Evolutionary conservation across 176 grass and related monocot species (phyloP).

Genomic region (Aechmea fasciata): DNA sequence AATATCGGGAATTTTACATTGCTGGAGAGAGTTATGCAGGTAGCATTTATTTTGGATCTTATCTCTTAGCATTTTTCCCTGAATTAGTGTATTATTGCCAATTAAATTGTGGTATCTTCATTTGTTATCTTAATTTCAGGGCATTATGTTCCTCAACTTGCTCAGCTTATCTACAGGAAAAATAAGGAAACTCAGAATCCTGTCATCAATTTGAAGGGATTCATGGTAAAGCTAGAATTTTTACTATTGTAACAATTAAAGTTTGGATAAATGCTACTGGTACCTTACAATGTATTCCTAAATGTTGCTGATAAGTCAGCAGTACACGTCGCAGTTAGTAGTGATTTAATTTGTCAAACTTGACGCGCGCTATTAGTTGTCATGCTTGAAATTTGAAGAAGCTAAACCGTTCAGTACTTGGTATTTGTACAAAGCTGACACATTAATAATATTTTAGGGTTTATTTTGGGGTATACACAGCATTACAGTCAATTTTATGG

Average conservation of each 20-base stretch:
- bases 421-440: no score
- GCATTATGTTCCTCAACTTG: constrained; percentile 89
- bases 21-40: constrained; percentile 95
- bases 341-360: no score
- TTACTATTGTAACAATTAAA: not conserved
- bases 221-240: constrained; percentile 52
- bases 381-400: no score
- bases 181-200: constrained; percentile 62
- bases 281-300: not conserved
- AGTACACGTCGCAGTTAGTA: no score
- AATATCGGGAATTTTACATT: constrained; percentile 88
- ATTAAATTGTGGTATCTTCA: not conserved
- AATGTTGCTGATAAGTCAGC: no score
- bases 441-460: not conserved
- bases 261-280: no score
- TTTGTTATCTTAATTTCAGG: constrained; percentile 37
- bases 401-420: no score
- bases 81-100: not conserved
- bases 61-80: not conserved
- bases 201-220: constrained; percentile 72
- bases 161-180: constrained; percentile 50
- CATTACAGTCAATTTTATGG: constrained; percentile 1
- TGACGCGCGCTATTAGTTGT: no score
- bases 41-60: constrained; percentile 6
- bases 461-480: constrained; percentile 9